Conservation (phyloP, 176 grass and related monocot species). For the Elymus sibiricus region DNA sequence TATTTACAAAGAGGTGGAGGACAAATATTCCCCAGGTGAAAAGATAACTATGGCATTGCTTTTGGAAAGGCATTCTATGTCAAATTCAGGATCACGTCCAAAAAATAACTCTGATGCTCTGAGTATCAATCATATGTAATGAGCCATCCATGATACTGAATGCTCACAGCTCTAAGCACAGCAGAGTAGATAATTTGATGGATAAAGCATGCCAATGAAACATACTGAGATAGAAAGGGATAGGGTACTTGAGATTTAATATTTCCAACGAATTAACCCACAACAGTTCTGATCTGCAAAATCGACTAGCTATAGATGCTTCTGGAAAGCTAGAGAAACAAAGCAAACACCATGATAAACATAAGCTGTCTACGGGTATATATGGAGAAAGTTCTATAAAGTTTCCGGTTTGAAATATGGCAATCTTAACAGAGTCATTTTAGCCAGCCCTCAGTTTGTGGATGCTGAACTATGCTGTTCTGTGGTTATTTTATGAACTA, state of each 20-base stretch:
- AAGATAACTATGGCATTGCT: background rate
- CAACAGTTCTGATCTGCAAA: background rate
- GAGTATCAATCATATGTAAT: background rate
- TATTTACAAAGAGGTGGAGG: background rate
- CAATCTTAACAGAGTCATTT: background rate
- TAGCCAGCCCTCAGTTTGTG: background rate
- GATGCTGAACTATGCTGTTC: background rate
- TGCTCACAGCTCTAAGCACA: background rate
- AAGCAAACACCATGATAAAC: background rate
- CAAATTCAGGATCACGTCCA: background rate
- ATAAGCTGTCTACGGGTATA: background rate
- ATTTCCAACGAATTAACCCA: background rate
- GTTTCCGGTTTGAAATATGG: background rate
- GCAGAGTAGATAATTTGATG: background rate
- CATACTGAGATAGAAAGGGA: background rate
- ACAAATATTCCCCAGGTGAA: background rate
- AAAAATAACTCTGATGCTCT: background rate
- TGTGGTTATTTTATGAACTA: too few relatives aligned
- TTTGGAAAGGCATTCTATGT: background rate
- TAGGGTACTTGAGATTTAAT: background rate
- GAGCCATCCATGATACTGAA: background rate
- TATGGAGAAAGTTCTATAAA: background rate
- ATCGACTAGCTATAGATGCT: background rate
- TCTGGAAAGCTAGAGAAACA: background rate
- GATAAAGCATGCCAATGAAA: background rate